Evolutionary conservation across 1,139 yeast genomes (phyloP), one percentile per base, ranked within the genome.

Genomic region (Hyphopichia khmerensis): DNA sequence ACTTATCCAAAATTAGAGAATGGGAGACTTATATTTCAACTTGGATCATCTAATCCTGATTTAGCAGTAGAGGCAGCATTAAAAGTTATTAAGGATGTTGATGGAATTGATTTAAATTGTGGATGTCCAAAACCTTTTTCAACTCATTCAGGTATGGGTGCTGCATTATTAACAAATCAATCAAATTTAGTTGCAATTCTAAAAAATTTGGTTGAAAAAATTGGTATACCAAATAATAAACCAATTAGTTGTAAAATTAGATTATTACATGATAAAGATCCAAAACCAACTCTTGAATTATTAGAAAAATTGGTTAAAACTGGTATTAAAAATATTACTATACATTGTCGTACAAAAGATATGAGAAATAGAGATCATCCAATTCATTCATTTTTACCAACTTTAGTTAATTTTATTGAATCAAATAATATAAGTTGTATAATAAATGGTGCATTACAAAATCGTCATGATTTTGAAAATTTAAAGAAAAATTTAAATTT

Each of bases 61-160:
- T 65, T 90, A 17, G 99, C 99, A 0, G 96, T 89, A 0, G 70
- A 82, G 48, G 99, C 97, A 0, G 97, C 96, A 0, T 67, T 75
- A 43, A 72, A 83, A 38, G 87, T 93, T 2, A 89, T 91, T 14
- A 57, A 72, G 2, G 99, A 93, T 61, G 98, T 93, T 1, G 90
- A 83, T 48, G 98, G 96, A 8, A 86, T 93, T 13, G 99, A 93
- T 60, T 78, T 93, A 47, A 93, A 93, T 61, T 89, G 96, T 34
- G 99, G 99, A 4, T 93, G 99, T 65, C 99, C 99, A 2, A 90
- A 89, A 58, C 91, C 85, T 47, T 88, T 87, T 55, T 83, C 90
- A 1, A 76, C 89, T 3, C 97, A 90, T 61, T 77, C 95, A 0
- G 99, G 99, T 1, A 93, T 93, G 98, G 99, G 99, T 4, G 96